Conservation (phyloP, 352 stramenopile genomes). For the Globisporangium apiculatum region DNA sequence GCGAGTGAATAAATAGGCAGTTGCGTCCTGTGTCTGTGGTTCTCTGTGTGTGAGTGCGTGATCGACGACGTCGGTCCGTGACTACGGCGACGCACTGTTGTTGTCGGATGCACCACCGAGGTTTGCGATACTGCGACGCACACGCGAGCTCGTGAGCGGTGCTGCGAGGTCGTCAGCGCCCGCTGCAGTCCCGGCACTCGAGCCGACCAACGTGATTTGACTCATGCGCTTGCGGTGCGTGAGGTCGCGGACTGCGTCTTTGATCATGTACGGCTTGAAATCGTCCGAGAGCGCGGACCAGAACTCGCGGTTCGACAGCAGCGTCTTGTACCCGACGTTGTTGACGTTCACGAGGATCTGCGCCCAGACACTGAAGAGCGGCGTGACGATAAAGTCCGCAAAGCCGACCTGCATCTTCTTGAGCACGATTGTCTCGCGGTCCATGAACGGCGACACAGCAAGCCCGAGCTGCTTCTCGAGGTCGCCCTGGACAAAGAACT, state of each 20-base stretch:
- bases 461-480: slow-evolving; percentile 90
- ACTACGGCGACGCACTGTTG: neutral
- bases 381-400: slow-evolving; percentile 91
- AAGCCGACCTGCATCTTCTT: slow-evolving; percentile 94
- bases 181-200: neutral
- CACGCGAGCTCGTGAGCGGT: slow-evolving; percentile 4
- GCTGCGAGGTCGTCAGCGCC: neutral
- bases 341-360: slow-evolving; percentile 77
- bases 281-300: slow-evolving; percentile 73
- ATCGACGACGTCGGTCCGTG: neutral
- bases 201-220: slow-evolving; percentile 9
- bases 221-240: slow-evolving; percentile 27
- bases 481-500: slow-evolving; percentile 96
- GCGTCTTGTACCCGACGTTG: slow-evolving; percentile 46
- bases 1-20: slow-evolving; percentile 26
- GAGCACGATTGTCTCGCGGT: slow-evolving; percentile 87
- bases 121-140: slow-evolving; percentile 9
- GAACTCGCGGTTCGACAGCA: slow-evolving; percentile 79
- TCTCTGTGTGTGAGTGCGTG: slow-evolving; percentile 3
- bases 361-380: slow-evolving; percentile 81
- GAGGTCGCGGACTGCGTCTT: slow-evolving; percentile 61
- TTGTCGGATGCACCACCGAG: slow-evolving; percentile 6
- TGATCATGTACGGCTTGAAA: slow-evolving; percentile 84
- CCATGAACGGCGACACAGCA: slow-evolving; percentile 90
- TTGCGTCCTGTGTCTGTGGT: neutral